Base-by-base conservation (phyloP, 2,329 filamentous ascomycete species). In the Pseudogymnoascus sp. region DNA sequence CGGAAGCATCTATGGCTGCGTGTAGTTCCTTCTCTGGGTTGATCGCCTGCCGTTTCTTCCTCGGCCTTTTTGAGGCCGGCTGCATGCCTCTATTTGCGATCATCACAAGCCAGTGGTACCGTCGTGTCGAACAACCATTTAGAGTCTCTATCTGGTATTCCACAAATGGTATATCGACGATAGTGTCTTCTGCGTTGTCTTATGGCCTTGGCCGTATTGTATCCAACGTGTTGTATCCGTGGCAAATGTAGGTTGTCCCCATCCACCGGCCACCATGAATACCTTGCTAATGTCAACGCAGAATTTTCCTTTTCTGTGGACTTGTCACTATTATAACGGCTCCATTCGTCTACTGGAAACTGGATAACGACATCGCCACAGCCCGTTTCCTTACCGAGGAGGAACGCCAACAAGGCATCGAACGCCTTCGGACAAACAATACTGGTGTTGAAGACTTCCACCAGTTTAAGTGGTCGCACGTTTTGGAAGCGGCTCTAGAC, bases 131-230 rank as follows among this genome's bases (percentile, higher is more conserved):
- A 67, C 84, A 86, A 65, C 82, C 83, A 0, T 71, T 82, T 18
- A 78, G 85, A 1, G 80, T 85, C 11, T 81, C 82, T 0, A 77
- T 82, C 58, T 87, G 84, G 84, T 88, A 87, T 67, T 77, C 81
- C 2, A 83, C 82, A 0, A 85, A 80, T 49, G 79, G 79, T 4
- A 66, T 77, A 6, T 80, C 80, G 2, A 81, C 77, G 0, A 79
- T 82, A 43, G 69, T 81, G 16, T 81, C 80, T 1, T 81, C 78
- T 28, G 71, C 83, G 2, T 71, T 84, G 6, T 81, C 82, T 2
- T 87, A 82, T 63, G 83, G 79, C 2, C 73, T 85, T 6, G 84
- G 83, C 0, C 83, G 86, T 64, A 76, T 85, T 43, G 67, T 11
- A 68, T 84, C 14, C 75, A 74, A 16, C 78, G 80, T 3, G 85